Conservation (phyloP, 139 green algal genomes). For the Chlorella sp. region DNA sequence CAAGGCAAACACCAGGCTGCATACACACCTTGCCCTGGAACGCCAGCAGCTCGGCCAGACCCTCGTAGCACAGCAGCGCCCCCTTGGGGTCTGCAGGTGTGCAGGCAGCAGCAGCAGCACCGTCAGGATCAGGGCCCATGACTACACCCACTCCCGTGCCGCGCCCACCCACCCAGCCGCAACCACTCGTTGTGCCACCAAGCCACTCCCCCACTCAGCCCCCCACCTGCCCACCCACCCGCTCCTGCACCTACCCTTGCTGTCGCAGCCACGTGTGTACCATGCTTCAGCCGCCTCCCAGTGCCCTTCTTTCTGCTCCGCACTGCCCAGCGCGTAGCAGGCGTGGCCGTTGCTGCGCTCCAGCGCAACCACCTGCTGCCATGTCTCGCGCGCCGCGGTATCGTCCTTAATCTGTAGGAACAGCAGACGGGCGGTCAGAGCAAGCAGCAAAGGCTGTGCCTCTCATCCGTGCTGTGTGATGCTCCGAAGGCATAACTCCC, state of each 20-base stretch:
- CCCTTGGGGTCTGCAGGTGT: conserved; percentile 41
- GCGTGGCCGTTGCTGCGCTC: conserved; percentile 58
- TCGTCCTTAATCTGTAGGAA: neutral
- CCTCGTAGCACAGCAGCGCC: conserved; percentile 64
- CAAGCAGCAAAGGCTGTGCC: too few species aligned
- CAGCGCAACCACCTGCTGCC: conserved; percentile 37
- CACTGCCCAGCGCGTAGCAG: conserved; percentile 58
- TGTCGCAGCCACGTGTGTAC: conserved; percentile 45
- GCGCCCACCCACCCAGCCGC: neutral
- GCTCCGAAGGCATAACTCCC: too few species aligned
- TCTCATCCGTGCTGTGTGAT: too few species aligned
- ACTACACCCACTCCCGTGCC: neutral
- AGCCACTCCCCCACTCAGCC: neutral
- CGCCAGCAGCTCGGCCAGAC: conserved; percentile 60
- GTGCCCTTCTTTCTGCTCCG: conserved; percentile 60
- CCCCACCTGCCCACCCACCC: too few species aligned
- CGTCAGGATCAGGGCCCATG: too few species aligned
- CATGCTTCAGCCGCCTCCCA: conserved; percentile 40
- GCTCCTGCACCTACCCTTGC: neutral
- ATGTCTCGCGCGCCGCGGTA: neutral
- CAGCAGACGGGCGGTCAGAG: too few species aligned
- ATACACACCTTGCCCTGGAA: conserved; percentile 52
- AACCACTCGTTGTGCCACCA: neutral
- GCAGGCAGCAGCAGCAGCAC: neutral
- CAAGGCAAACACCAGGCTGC: neutral